Base-by-base conservation (phyloP, 768 basidiomycete species). In the Chiua virens region DNA sequence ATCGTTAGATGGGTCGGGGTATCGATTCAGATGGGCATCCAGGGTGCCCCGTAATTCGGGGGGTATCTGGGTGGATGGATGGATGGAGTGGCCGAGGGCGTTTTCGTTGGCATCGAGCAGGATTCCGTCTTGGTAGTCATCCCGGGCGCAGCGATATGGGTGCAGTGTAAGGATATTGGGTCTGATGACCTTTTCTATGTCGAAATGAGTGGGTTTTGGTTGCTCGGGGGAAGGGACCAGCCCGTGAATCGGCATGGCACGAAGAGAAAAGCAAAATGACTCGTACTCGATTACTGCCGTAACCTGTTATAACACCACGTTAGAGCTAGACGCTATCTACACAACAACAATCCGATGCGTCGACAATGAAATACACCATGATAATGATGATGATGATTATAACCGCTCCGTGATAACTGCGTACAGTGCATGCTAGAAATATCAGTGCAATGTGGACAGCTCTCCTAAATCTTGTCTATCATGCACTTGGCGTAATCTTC, bases 61-160 rank as follows among this genome's bases (percentile, higher is more conserved):
- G 15, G 67, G 61, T 15, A 72, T 60, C 10, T 63, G 62, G 1
- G 67, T 30, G 28, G 63, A 55, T 15, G 71, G 40, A 22, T 77
- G 72, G 34, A 98, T 87, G 3, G 90, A 86, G 64, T 91, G 90
- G 0, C 97, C 96, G 32, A 94, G 78, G 0, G 96, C 82, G 66
- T 99, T 98, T 75, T 99, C 97, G 71, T 99, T 99, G 14, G 97
- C 97, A 59, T 99, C 97, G 20, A 99, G 82, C 23, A 99, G 82
- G 61, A 98, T 86, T 21, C 95, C 95, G 3, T 82, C 74, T 42
- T 85, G 83, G 72, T 97, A 99, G 73, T 99, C 96, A 63, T 99
- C 96, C 42, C 97, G 79, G 1, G 97, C 97, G 61, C 94, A 98
- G 27, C 95, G 85, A 71, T 99, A 98, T 0, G 97, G 97, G 42